Percentiles rank a stretch among this genome's conserved stretches.
Conservation (phyloP, 129 eudicot genomes). For the Flaveria robusta region DNA sequence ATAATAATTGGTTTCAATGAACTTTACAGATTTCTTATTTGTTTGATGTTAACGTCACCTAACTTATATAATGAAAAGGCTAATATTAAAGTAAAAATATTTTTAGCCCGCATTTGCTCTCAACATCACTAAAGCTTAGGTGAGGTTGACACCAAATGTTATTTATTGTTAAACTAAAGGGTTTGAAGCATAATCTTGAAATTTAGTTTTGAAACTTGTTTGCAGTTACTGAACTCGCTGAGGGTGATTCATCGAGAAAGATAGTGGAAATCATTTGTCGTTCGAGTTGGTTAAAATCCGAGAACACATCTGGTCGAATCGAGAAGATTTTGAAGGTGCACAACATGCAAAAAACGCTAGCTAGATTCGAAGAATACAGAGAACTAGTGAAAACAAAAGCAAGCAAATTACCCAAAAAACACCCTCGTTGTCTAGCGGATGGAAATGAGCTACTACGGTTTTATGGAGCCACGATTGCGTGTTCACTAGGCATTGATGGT, state of each 20-base stretch:
- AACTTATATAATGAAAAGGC: background rate
- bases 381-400: slow-evolving; percentile 80
- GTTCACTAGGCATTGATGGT: slow-evolving; percentile 71
- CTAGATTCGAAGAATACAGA: slow-evolving; percentile 78
- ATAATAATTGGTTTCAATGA: no score
- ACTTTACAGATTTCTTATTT: background rate
- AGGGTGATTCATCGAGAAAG: slow-evolving; percentile 87
- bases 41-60: background rate
- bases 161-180: background rate
- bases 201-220: background rate
- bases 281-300: slow-evolving; percentile 79
- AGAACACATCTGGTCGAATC: slow-evolving; percentile 62
- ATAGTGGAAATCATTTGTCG: slow-evolving; percentile 90
- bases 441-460: slow-evolving; percentile 85
- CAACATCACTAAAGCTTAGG: background rate
- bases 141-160: background rate
- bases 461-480: slow-evolving; percentile 66
- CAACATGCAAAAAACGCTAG: slow-evolving; percentile 79
- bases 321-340: slow-evolving; percentile 83
- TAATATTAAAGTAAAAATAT: background rate
- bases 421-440: slow-evolving; percentile 88
- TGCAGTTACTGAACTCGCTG: slow-evolving; percentile 79
- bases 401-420: slow-evolving; percentile 80
- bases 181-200: slow-evolving; percentile 5
- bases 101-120: background rate